phyloP scores from a whole-genome alignment of 2,329 filamentous ascomycete genomes.

The Cytospora piceae region DNA sequence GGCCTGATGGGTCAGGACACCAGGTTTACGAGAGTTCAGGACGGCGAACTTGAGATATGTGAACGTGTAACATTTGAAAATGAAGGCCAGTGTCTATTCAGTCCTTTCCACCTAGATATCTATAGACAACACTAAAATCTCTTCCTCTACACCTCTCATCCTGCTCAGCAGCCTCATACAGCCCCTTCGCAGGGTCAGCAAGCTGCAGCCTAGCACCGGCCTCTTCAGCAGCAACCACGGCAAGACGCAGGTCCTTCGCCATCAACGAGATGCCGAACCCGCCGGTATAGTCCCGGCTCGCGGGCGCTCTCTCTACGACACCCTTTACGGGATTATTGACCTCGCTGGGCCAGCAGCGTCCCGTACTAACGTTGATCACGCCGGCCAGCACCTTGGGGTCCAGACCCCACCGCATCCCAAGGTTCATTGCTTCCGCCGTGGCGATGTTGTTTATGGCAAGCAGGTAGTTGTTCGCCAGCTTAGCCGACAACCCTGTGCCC shows the following conservation, averaged over 20 bases:
- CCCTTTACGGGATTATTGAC: constrained; percentile 93
- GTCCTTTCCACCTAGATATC: constrained; percentile 65
- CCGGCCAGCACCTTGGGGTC: constrained; percentile 71
- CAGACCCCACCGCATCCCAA: constrained; percentile 64
- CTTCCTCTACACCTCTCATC: constrained; percentile 66
- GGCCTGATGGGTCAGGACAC: background rate
- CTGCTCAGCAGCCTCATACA: constrained; percentile 70
- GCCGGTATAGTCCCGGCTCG: constrained; percentile 74
- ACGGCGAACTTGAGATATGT: background rate
- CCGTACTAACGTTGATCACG: constrained; percentile 91
- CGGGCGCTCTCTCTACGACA: constrained; percentile 76
- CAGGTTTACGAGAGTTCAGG: no score
- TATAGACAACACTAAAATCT: constrained; percentile 83
- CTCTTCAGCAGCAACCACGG: constrained; percentile 71
- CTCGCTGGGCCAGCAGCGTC: constrained; percentile 94
- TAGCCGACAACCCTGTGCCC: constrained; percentile 84
- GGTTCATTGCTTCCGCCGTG: constrained; percentile 68
- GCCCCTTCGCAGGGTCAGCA: constrained; percentile 62
- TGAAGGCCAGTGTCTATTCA: constrained; percentile 12
- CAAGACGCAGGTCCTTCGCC: constrained; percentile 78
- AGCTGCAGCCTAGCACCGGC: constrained; percentile 68
- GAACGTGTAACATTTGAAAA: no score
- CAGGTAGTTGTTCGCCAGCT: constrained; percentile 97
- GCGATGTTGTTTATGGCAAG: constrained; percentile 89
- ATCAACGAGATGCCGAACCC: constrained; percentile 79